Percentiles rank a stretch among this genome's conserved stretches.
phyloP scores from a whole-genome alignment of 2,329 filamentous ascomycete species.

The Endothia cerciana region DNA sequence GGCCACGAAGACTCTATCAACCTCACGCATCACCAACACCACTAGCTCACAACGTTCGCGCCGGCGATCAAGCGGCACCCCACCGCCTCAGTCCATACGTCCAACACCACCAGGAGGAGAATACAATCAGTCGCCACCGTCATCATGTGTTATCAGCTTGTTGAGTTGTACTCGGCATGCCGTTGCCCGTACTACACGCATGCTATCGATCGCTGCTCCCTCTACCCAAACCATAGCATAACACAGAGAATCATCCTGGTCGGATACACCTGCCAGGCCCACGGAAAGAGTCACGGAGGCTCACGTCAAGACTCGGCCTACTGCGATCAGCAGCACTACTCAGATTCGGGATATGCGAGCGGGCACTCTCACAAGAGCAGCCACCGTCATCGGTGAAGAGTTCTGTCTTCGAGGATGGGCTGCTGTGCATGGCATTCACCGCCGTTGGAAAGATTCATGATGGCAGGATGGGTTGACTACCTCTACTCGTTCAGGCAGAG shows the following conservation, averaged over 20 bases:
- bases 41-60: constrained; percentile 17
- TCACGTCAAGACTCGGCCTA: constrained; percentile 43
- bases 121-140: constrained; percentile 33
- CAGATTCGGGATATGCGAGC: constrained; percentile 60
- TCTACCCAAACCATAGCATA: constrained; percentile 72
- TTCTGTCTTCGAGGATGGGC: constrained; percentile 56
- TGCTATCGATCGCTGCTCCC: constrained; percentile 78
- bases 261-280: constrained; percentile 74
- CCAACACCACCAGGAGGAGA: constrained; percentile 30
- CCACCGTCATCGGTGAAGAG: constrained; percentile 53
- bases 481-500: constrained; percentile 51
- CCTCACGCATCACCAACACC: constrained; percentile 20
- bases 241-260: constrained; percentile 80
- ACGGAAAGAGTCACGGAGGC: constrained; percentile 41
- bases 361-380: constrained; percentile 49
- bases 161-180: constrained; percentile 86
- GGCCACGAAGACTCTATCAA: constrained; percentile 13
- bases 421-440: constrained; percentile 47
- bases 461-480: constrained; percentile 52
- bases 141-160: constrained; percentile 83
- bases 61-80: constrained; percentile 33
- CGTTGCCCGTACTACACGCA: constrained; percentile 88
- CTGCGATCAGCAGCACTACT: constrained; percentile 48
- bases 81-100: constrained; percentile 32
- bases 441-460: constrained; percentile 47